Base-by-base conservation (phyloP, 495 filamentous ascomycete genomes). In the Ramalina intermedia region DNA sequence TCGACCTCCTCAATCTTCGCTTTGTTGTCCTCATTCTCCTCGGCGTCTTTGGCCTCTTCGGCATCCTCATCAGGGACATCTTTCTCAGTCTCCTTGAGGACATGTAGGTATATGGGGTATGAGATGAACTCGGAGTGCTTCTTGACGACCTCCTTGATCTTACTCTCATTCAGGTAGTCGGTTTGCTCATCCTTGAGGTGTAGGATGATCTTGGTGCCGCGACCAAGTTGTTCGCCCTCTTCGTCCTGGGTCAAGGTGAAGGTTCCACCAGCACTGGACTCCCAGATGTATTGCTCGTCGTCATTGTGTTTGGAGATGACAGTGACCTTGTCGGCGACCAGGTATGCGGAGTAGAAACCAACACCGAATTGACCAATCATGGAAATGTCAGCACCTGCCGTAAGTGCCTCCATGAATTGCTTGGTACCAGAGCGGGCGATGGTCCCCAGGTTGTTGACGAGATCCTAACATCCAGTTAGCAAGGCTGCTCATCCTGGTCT, bases 61-160 rank as follows among this genome's bases (percentile, higher is more conserved):
- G 83, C 90, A 44, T 96, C 89, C 75, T 96, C 93, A 67, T 96
- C 93, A 50, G 88, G 88, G 54, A 96, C 87, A 74, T 98, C 91
- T 62, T 75, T 95, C 86, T 98, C 91, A 61, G 82, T 90, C 84
- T 96, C 93, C 80, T 98, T 98, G 65, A 84, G 69, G 64, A 96
- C 86, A 70, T 98, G 91, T 52, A 98, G 91, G 78, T 94, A 98
- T 79, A 98, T 98, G 58, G 91, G 91, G 80, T 98, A 98, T 46
- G 93, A 96, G 78, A 98, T 98, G 82, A 98, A 98, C 77, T 98
- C 91, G 68, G 91, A 96, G 83, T 98, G 91, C 84, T 98, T 98
- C 87, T 96, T 96, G 72, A 98, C 87, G 55, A 98, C 88, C 79
- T 98, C 91, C 84, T 98, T 98, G 76, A 98, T 87, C 78, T 90